Evolutionary conservation across 371 early-diverging fungal species (phyloP).

Genomic region (Mortierella sp.): DNA sequence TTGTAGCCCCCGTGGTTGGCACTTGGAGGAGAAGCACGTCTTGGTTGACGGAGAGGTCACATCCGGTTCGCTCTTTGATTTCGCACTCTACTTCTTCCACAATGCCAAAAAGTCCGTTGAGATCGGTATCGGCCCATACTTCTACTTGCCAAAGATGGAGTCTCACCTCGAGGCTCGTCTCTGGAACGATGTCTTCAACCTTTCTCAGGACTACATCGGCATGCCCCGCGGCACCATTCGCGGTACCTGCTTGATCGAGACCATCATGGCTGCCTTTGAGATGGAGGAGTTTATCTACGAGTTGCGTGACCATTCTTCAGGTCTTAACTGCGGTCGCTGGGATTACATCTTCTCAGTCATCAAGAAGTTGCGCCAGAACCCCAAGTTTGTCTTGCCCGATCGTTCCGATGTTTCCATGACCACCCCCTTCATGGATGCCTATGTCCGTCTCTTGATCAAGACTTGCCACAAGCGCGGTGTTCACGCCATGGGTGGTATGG

Average conservation of each 20-base stretch:
- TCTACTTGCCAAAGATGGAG: slow-evolving; percentile 98
- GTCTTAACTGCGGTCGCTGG: slow-evolving; percentile 98
- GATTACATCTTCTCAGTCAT: slow-evolving; percentile 98
- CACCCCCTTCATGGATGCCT: slow-evolving; percentile 96
- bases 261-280: slow-evolving; percentile 95
- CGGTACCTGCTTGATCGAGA: slow-evolving; percentile 96
- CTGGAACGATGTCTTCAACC: slow-evolving; percentile 97
- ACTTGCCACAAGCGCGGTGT: slow-evolving; percentile 97
- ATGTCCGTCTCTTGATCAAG: slow-evolving; percentile 93
- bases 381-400: slow-evolving; percentile 89
- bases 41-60: slow-evolving; percentile 91
- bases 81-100: slow-evolving; percentile 97
- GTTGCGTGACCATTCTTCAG: slow-evolving; percentile 95
- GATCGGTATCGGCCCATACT: slow-evolving; percentile 95
- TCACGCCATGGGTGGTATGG: slow-evolving; percentile 99
- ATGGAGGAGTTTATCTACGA: slow-evolving; percentile 99
- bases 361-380: slow-evolving; percentile 93
- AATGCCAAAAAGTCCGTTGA: slow-evolving; percentile 86
- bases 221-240: slow-evolving; percentile 96
- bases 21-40: slow-evolving; percentile 95
- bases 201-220: slow-evolving; percentile 89
- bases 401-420: slow-evolving; percentile 94
- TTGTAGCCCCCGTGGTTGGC: slow-evolving; percentile 98
- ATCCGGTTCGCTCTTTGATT: slow-evolving; percentile 96
- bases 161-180: slow-evolving; percentile 95